Conservation (phyloP, 2,329 filamentous ascomycete species). For the Fusarium foetens region DNA sequence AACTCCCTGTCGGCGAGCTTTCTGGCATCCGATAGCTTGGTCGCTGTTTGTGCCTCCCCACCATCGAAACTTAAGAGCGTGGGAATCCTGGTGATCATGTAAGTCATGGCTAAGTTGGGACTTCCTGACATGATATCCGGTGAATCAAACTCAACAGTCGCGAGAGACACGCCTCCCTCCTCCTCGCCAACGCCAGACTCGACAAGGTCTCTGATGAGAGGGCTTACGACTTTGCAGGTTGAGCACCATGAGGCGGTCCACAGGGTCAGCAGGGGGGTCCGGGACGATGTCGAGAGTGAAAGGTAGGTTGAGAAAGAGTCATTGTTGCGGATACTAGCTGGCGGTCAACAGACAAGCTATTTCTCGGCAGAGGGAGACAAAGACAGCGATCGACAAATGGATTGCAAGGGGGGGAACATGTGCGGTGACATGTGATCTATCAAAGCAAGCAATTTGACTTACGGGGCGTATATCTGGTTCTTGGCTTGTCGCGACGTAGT, state of each 20-base stretch:
- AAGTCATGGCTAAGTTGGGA: conserved; percentile 59
- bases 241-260: conserved; percentile 70
- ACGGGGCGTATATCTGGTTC: conserved; percentile 52
- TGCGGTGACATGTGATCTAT: conserved; percentile 24
- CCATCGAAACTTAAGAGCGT: conserved; percentile 68
- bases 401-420: conserved; percentile 18
- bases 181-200: conserved; percentile 63
- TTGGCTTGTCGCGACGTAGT: conserved; percentile 42
- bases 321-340: conserved; percentile 62
- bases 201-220: conserved; percentile 60
- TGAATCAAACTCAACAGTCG: conserved; percentile 65
- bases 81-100: conserved; percentile 68
- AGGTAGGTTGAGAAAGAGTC: conserved; percentile 66
- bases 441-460: conserved; percentile 32
- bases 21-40: conserved; percentile 61
- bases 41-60: conserved; percentile 61
- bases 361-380: conserved; percentile 16
- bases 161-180: conserved; percentile 66
- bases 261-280: conserved; percentile 66
- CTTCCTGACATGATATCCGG: conserved; percentile 63
- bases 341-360: conserved; percentile 23
- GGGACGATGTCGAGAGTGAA: conserved; percentile 63
- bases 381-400: conserved; percentile 38
- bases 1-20: conserved; percentile 61
- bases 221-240: conserved; percentile 62